phyloP scores from a whole-genome alignment of 2,329 filamentous ascomycete genomes.

The Ophiosphaerella narmari region DNA sequence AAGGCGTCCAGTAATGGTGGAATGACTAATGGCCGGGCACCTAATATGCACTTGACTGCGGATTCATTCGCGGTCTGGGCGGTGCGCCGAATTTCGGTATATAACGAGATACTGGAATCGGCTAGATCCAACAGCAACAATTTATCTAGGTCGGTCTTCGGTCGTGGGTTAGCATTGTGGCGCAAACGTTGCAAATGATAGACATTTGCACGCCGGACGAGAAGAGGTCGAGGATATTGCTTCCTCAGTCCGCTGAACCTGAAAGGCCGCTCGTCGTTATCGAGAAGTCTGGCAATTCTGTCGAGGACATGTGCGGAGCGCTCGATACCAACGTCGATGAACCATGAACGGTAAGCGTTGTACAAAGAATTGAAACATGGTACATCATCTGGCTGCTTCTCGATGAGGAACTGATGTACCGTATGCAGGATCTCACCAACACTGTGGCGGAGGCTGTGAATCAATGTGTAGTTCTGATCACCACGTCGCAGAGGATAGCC shows the following conservation, averaged over 20 bases:
- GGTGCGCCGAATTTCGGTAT: constrained; percentile 93
- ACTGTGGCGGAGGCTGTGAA: constrained; percentile 80
- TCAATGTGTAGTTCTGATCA: constrained; percentile 66
- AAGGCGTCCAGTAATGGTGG: constrained; percentile 82
- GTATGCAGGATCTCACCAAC: constrained; percentile 80
- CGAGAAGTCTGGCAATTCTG: constrained; percentile 80
- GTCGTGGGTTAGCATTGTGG: constrained; percentile 86
- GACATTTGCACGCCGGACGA: constrained; percentile 89
- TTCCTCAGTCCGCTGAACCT: constrained; percentile 93
- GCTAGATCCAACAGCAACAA: constrained; percentile 82
- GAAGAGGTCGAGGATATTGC: constrained; percentile 86
- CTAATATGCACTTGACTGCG: constrained; percentile 87
- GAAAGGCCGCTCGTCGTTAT: constrained; percentile 86
- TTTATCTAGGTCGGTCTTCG: constrained; percentile 89
- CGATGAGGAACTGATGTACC: constrained; percentile 81
- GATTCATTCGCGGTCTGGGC: constrained; percentile 93
- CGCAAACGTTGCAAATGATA: constrained; percentile 94
- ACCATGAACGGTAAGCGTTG: constrained; percentile 92
- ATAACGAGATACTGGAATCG: constrained; percentile 85
- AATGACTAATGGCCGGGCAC: constrained; percentile 85
- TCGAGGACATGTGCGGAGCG: constrained; percentile 92
- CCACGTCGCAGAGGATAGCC: constrained; percentile 76
- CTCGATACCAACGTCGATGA: constrained; percentile 96
- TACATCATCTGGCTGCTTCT: constrained; percentile 92
- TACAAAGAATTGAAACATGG: constrained; percentile 93